These are phyloP conservation scores for Vaccinium corymbosum DNA, from an alignment of 148 eudicot genomes.

Conservation along the genomic window DNA sequence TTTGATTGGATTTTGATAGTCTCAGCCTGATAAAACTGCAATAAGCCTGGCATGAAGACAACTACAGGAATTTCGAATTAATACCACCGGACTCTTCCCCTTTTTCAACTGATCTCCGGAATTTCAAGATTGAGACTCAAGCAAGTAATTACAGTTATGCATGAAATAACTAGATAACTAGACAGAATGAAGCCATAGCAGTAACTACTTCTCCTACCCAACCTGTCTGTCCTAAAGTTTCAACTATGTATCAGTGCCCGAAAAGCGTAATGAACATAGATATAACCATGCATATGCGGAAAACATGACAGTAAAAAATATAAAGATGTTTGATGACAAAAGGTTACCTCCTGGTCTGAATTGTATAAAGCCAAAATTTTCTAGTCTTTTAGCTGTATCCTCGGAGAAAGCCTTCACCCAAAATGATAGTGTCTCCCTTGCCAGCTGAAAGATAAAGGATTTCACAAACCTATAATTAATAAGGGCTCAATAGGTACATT, in stretches of 20 bases:
- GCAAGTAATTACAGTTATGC: background rate
- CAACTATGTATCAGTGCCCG: background rate
- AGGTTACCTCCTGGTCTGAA: slow-evolving; percentile 92
- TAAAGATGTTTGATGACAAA: slow-evolving; percentile 9
- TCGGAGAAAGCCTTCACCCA: slow-evolving; percentile 99
- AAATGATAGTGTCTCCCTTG: slow-evolving; percentile 92
- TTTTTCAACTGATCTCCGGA: too few species aligned
- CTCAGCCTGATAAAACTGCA: background rate
- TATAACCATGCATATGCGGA: background rate
- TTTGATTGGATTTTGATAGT: background rate
- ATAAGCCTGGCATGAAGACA: background rate
- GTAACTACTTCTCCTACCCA: background rate
- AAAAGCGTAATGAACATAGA: background rate
- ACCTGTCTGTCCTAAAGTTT: background rate
- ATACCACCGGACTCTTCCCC: background rate
- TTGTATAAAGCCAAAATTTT: slow-evolving; percentile 95
- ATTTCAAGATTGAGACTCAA: background rate
- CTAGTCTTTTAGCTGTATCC: slow-evolving; percentile 97
- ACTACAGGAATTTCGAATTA: background rate
- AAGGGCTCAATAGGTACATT: background rate
- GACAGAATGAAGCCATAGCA: background rate
- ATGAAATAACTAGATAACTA: background rate
- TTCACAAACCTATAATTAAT: slow-evolving; percentile 7
- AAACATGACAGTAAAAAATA: background rate
- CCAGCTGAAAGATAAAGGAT: slow-evolving; percentile 64